Evolutionary conservation across 441 rosid species (phyloP).

Genomic region (Eruca vesicaria): DNA sequence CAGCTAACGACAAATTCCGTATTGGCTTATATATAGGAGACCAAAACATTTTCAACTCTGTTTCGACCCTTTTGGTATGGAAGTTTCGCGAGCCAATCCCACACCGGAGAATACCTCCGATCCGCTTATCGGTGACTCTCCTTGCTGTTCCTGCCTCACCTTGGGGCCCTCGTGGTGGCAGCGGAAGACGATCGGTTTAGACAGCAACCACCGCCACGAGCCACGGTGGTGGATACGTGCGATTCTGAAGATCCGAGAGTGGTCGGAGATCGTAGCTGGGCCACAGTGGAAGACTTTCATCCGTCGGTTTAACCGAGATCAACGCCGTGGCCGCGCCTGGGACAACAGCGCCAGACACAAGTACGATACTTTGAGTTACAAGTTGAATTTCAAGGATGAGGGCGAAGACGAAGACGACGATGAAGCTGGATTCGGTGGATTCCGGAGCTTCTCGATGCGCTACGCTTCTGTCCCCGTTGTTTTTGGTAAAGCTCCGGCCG

Average conservation of each 20-base stretch:
- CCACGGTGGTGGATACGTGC: conserved; percentile 31
- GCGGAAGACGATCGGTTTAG: conserved; percentile 20
- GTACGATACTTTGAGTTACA: conserved; percentile 51
- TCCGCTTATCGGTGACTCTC: not conserved
- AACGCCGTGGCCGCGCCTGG: conserved; percentile 32
- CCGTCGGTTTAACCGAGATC: conserved; percentile 54
- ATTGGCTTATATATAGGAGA: not conserved
- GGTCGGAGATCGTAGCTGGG: conserved; percentile 88
- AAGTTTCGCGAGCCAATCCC: not conserved
- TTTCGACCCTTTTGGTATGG: conserved; percentile 17
- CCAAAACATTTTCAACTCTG: conserved; percentile 9
- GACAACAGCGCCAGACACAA: conserved; percentile 47
- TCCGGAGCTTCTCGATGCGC: conserved; percentile 28
- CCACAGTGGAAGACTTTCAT: conserved; percentile 89
- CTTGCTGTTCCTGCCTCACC: conserved; percentile 31
- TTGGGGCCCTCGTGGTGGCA: conserved; percentile 48
- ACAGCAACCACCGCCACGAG: not conserved
- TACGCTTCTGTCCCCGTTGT: conserved; percentile 27
- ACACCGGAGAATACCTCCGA: not conserved
- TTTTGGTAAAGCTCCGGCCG: conserved; percentile 11
- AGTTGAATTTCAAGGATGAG: conserved; percentile 26
- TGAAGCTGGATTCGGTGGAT: conserved; percentile 15
- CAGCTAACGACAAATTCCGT: not conserved
- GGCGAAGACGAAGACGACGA: conserved; percentile 14
- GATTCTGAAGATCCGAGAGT: conserved; percentile 36